phyloP scores from a whole-genome alignment of 352 stramenopile genomes.

The Phytophthora cajani region DNA sequence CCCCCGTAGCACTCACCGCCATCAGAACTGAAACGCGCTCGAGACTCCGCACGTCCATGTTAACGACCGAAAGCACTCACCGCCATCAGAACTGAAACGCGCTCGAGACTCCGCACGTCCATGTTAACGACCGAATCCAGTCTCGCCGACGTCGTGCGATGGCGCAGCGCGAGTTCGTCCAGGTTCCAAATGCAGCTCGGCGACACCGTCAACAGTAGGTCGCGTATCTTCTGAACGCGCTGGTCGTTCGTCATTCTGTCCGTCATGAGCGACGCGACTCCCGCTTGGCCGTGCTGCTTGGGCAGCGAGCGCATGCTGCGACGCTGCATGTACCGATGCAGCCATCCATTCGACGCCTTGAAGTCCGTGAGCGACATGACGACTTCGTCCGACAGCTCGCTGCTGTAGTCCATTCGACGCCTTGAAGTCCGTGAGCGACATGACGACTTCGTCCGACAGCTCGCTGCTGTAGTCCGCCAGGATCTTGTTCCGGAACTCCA shows the following conservation, averaged over 20 bases:
- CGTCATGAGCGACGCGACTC: background rate
- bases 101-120: slow-evolving; percentile 54
- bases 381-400: slow-evolving; percentile 72
- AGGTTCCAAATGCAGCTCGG: slow-evolving; percentile 79
- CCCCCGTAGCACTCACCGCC: slow-evolving; percentile 63
- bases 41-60: slow-evolving; percentile 54
- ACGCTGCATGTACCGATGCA: slow-evolving; percentile 81
- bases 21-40: slow-evolving; percentile 65
- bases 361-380: slow-evolving; percentile 84
- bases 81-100: slow-evolving; percentile 59
- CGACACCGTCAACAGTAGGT: slow-evolving; percentile 51
- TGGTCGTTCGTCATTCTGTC: slow-evolving; percentile 43
- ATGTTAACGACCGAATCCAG: slow-evolving; percentile 53
- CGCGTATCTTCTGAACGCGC: slow-evolving; percentile 57
- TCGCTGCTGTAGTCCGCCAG: slow-evolving; percentile 72
- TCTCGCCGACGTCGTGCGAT: slow-evolving; percentile 51
- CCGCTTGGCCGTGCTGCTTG: slow-evolving; percentile 46
- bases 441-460: slow-evolving; percentile 72
- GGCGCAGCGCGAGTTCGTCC: slow-evolving; percentile 57
- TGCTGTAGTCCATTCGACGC: slow-evolving; percentile 81
- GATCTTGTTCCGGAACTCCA: slow-evolving; percentile 87
- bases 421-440: slow-evolving; percentile 87
- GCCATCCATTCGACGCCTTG: slow-evolving; percentile 85
- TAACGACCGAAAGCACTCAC: slow-evolving; percentile 58
- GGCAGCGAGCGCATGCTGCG: slow-evolving; percentile 71